Base-by-base conservation (phyloP, 345 rosid genomes). In the Rhizophora apiculata region DNA sequence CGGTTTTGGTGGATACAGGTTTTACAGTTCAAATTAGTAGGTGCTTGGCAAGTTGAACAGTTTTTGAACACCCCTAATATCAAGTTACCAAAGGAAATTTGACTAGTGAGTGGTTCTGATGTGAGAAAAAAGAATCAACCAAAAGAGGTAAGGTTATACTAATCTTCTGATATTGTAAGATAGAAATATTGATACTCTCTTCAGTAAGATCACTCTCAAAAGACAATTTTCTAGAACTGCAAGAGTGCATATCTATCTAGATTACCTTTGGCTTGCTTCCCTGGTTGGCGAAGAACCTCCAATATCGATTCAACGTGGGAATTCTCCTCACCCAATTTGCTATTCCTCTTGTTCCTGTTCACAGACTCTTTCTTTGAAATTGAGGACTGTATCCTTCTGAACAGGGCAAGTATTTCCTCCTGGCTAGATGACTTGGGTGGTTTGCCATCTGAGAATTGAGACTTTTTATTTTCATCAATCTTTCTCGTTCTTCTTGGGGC, bases 341-440 rank as follows among this genome's bases (percentile, higher is more conserved):
- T 16, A 3, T 59, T 61, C 56, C 58, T 62, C 31, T 70, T 70
- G 73, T 67, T 66, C 2, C 51, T 59, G 51, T 46, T 71, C 6
- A 0, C 32, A 16, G 84, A n/a, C 32, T 79, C 78, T n/a, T 24
- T 69, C 72, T 80, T 77, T 6, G 90, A 78, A 29, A 91, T 87
- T 0, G 95, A 87, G 82, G 83, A 72, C 64, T 84, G 82, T 69
- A 91, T 87, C 61, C 83, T 82, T 65, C 69, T 77, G 69, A 90
- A 77, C 27, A 85, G 74, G 63, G 88, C 76, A 46, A 85, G 69
- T 21, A 85, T 75, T 81, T 83, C 88, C 49, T 85, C 83, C 70
- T 85, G 85, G 16, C 71, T 75, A 5, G 73, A 54, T 59, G 84
- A 78, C n/a, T 37, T 62, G 29, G 72, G 58, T 7, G 18, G 67